These are phyloP conservation scores for Avena atlantica DNA, from an alignment of 176 grass and related monocot genomes.

Conservation along the genomic window DNA sequence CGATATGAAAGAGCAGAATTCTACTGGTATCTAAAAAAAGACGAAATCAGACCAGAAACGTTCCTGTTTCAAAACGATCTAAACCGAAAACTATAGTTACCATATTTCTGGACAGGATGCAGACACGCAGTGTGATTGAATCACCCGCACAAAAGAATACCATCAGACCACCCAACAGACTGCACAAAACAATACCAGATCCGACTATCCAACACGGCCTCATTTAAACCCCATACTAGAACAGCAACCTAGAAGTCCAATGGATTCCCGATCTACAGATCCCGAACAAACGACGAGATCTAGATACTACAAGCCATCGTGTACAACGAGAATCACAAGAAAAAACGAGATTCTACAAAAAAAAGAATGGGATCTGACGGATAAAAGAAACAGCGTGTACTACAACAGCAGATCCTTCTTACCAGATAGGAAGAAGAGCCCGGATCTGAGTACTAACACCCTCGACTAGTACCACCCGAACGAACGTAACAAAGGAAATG, in stretches of 20 bases:
- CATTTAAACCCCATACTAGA: background rate
- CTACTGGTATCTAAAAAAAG: background rate
- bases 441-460: background rate
- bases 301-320: background rate
- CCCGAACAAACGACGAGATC: background rate
- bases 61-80: background rate
- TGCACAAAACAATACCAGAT: background rate
- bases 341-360: background rate
- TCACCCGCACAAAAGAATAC: background rate
- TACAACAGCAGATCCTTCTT: background rate
- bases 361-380: constrained; percentile 26
- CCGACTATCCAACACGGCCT: background rate
- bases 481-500: background rate
- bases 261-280: constrained; percentile 31
- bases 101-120: no score
- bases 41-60: background rate
- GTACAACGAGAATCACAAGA: background rate
- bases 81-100: background rate
- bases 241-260: background rate
- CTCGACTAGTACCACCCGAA: background rate
- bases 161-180: background rate
- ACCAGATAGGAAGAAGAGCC: background rate
- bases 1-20: background rate
- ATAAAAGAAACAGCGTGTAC: accelerated
- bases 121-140: background rate